These are phyloP conservation scores for Haematococcus lacustris DNA, from an alignment of 139 green algal genomes.

Conservation along the genomic window DNA sequence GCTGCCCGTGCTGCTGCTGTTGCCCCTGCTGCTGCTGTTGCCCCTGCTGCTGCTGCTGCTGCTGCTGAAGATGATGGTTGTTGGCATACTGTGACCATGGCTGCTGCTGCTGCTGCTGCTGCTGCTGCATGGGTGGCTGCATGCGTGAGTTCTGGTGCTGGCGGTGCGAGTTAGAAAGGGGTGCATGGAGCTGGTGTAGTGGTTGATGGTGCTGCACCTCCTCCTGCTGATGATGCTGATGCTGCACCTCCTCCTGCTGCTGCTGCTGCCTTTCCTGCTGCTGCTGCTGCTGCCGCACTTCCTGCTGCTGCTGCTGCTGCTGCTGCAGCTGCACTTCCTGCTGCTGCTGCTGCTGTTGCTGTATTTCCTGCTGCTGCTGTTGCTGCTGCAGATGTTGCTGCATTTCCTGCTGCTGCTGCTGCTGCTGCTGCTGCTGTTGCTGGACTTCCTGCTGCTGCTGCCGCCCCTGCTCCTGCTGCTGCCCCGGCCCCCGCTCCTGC, in stretches of 20 bases:
- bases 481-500: neutral
- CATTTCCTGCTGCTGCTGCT: too few relatives aligned
- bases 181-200: neutral
- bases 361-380: too few relatives aligned
- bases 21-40: slow-evolving; percentile 6
- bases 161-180: neutral
- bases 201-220: neutral
- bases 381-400: too few relatives aligned
- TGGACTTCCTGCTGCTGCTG: too few relatives aligned
- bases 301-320: too few relatives aligned
- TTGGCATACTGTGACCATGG: neutral
- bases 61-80: neutral
- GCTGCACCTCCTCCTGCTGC: neutral
- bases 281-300: neutral
- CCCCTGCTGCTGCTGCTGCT: neutral
- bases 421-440: too few relatives aligned
- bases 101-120: neutral
- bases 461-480: too few relatives aligned
- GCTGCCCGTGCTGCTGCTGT: slow-evolving; percentile 8
- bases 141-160: neutral
- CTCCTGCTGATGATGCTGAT: neutral
- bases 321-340: too few relatives aligned
- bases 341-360: neutral
- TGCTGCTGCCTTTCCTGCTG: too few relatives aligned
- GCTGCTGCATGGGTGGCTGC: too few relatives aligned